These are phyloP conservation scores for Globisporangium apiculatum DNA, from an alignment of 352 stramenopile genomes.

Conservation along the genomic window DNA sequence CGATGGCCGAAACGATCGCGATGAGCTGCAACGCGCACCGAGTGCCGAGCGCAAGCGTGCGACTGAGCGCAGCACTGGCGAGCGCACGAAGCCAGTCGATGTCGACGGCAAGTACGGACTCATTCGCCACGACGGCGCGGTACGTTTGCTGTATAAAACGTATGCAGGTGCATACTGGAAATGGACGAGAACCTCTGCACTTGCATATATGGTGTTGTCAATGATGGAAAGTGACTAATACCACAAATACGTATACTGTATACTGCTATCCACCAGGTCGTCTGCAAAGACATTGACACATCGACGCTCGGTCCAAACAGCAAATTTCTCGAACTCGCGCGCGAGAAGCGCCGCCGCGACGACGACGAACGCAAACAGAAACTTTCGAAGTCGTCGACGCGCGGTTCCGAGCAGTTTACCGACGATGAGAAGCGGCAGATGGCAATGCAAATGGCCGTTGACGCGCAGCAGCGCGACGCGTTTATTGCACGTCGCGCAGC, in stretches of 20 bases:
- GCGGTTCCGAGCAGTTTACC: slow-evolving; percentile 17
- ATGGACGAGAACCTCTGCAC: no score
- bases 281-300: slow-evolving; percentile 70
- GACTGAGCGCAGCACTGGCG: not conserved
- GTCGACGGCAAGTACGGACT: slow-evolving; percentile 54
- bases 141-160: slow-evolving; percentile 12
- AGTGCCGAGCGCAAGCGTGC: not conserved
- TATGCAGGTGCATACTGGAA: no score
- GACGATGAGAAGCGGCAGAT: slow-evolving; percentile 60
- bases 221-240: no score
- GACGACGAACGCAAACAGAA: slow-evolving; percentile 65
- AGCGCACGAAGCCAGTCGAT: slow-evolving; percentile 21
- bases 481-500: slow-evolving; percentile 43
- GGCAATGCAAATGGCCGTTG: slow-evolving; percentile 64
- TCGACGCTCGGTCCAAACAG: slow-evolving; percentile 69
- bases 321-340: slow-evolving; percentile 67
- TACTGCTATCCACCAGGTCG: slow-evolving; percentile 19
- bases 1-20: not conserved
- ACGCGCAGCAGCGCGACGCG: slow-evolving; percentile 61
- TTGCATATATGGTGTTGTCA: no score
- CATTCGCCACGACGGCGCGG: slow-evolving; percentile 43
- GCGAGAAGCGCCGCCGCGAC: slow-evolving; percentile 56
- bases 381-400: slow-evolving; percentile 34
- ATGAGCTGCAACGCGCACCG: not conserved
- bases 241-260: not conserved